Evolutionary conservation across 768 basidiomycete genomes (phyloP), one percentile per base, ranked within the genome.

Genomic region (Tylopilus subfusipes): DNA sequence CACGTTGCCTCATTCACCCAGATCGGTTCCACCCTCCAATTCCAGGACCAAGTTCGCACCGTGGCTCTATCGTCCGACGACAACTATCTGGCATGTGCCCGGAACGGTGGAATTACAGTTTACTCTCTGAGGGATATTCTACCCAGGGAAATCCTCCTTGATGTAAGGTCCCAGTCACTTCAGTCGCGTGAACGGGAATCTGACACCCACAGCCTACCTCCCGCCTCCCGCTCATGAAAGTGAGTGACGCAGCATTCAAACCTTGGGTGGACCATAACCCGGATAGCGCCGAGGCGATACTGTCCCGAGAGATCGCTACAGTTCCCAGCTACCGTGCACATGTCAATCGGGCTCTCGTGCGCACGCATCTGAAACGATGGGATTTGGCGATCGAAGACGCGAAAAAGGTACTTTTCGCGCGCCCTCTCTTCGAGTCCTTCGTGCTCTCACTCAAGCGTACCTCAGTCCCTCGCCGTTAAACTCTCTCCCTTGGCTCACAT

Each of bases 331-430:
- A 38, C n/a, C 24, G 29, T 4, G 48, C 38, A 29, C 38, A 39
- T 9, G 36, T 19, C 24, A 48, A 48, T 48, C 33, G 21, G 18
- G 31, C 46, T 27, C 51, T 61, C 2, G 25, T 61, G 29, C 48
- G 21, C 5, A 29, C 31, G 18, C 48, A 19, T 16, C n/a, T 33
- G 46, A 44, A 38, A 2, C n/a, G 38, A 18, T 43, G 36, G 52
- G 1, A 39, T 2, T 2, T 13, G 7, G 60, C 60, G 1, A 10
- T 53, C 4, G 30, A 30, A 0, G 33, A 51, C 0, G 58, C 47
- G 1, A 31, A 44, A 11, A 16, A 34, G 50, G 60, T 57, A 47
- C 9, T n/a, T 4, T 24, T 31, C 4, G 11, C n/a, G n/a, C n/a
- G n/a, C 16, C 29, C 16, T 22, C 31, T 24, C 18, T 42, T n/a